Base-by-base conservation (phyloP, 2,329 filamentous ascomycete species). In the Fusarium oxysporum region DNA sequence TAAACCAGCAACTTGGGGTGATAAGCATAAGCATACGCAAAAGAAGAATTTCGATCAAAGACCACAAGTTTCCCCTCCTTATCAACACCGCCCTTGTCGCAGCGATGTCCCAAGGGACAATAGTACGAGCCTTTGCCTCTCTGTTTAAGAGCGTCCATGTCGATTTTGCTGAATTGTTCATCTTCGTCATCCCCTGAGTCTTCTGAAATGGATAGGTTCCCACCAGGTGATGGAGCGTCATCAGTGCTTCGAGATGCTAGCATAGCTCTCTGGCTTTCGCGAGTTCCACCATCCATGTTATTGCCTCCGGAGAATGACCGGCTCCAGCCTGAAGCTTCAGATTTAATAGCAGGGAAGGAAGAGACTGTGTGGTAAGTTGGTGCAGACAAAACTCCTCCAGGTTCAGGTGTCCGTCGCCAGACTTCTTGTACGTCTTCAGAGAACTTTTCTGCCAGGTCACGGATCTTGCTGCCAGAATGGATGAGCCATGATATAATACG, bases 41-140 rank as follows among this genome's bases (percentile, higher is more conserved):
- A 84, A 61, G 82, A 82, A 61, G 83, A 84, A 68, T 84, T 83
- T 55, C 83, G 80, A 69, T 83, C 82, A 73, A 84, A 84, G 48
- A 81, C 67, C 38, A 83, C 78, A 19, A 83, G 76, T 12, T 79
- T 78, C 14, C 83, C 83, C 21, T 81, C 76, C 54, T 80, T 81
- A 60, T 83, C 81, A 44, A 83, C 81, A 33, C 83, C 83, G 35
- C 83, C 83, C 69, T 84, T 84, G 61, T 81, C 81, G 57, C 83
- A 84, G 37, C 75, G 77, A 44, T 58, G 55, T 12, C 78, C 79
- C 28, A 82, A 77, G 16, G 82, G 82, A 61, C 83, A 84, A 35
- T 75, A 76, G 59, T 84, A 81, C 16, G 73, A 74, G 13, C 82
- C 82, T 62, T 84, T 84, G 16, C 83, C 83, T 64, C 83, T 78